phyloP scores from a whole-genome alignment of 352 stramenopile genomes.

The Phytophthora vignae region DNA sequence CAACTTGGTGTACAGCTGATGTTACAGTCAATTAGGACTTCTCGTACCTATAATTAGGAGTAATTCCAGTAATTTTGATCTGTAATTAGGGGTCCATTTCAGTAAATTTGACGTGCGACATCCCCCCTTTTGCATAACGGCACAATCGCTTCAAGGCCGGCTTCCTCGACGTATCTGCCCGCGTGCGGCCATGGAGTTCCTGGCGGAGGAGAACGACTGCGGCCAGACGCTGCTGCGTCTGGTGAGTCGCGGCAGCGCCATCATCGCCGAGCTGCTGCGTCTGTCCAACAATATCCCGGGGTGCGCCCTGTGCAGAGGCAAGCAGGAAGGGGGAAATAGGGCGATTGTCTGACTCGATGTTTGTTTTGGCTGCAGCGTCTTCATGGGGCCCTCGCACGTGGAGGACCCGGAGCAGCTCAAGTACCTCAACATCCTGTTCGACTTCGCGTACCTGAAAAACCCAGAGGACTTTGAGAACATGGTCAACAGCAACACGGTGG shows the following conservation, averaged over 20 bases:
- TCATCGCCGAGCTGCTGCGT: slow-evolving; percentile 94
- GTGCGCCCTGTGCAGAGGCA: slow-evolving; percentile 32
- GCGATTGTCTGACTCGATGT: slow-evolving; percentile 8
- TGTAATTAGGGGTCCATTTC: neutral
- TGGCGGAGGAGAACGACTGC: slow-evolving; percentile 94
- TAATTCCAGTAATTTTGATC: neutral
- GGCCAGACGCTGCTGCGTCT: slow-evolving; percentile 94
- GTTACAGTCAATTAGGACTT: neutral
- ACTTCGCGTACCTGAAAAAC: slow-evolving; percentile 96
- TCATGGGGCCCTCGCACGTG: slow-evolving; percentile 86
- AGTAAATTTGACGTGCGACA: slow-evolving; percentile 2
- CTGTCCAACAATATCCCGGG: slow-evolving; percentile 93
- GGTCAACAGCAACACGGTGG: slow-evolving; percentile 91
- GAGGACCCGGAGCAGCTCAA: slow-evolving; percentile 92
- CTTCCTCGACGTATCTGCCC: slow-evolving; percentile 4
- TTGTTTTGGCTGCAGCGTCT: slow-evolving; percentile 58
- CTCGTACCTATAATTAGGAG: neutral
- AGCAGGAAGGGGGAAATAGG: neutral
- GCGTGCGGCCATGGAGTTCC: slow-evolving; percentile 75
- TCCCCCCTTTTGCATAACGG: slow-evolving; percentile 4
- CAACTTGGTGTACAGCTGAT: neutral
- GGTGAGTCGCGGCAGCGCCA: slow-evolving; percentile 90
- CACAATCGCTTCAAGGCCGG: slow-evolving; percentile 31
- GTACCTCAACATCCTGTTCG: slow-evolving; percentile 94
- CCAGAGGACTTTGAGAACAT: slow-evolving; percentile 95